Base-by-base conservation (phyloP, 2,329 filamentous ascomycete species). In the Fusarium hostae region DNA sequence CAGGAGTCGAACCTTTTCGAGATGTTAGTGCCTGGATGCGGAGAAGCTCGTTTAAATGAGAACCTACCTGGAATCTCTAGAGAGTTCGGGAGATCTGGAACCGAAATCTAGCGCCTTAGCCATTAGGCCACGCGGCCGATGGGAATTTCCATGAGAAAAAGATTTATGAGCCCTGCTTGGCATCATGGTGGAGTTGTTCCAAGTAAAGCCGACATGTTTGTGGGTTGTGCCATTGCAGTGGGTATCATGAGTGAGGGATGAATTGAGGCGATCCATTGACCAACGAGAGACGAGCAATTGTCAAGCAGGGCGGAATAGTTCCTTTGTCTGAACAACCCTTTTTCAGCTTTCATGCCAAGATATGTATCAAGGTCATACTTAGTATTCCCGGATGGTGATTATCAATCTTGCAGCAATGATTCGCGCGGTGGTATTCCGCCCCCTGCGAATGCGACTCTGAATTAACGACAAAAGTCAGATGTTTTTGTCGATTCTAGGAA, bases 61-160 rank as follows among this genome's bases (percentile, higher is more conserved):
- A 52, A 62, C 69, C 52, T 61, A 67, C 62, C 72, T 74, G 71
- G 71, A 74, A 74, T 74, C 69, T 74, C 67, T 72, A 72, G 71
- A 74, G 71, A 63, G 35, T 63, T 57, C 34, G 51, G 44, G 41
- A 43, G 47, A 30, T 54, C 32, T 44, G 52, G 47, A 24, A 65
- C 67, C 70, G 67, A 75, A 73, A 73, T 71, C 64, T 73, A 72
- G 71, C 70, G 70, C 72, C 72, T 74, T 68, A 72, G 63, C 63
- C 68, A 75, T 75, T 69, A 75, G 70, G 68, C 69, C 73, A 72
- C 73, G 68, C 66, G 69, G 58, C 68, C 63, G 66, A 65, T 71
- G 62, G n/a, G 30, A 45, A 5, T 8, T 13, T 2, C 9, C 15
- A 51, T 2, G 37, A n/a, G 35, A 43, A 59, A 44, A 15, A 44